These are phyloP conservation scores for Cladosporium velox DNA, from an alignment of 2,329 filamentous ascomycete species.

Conservation along the genomic window DNA sequence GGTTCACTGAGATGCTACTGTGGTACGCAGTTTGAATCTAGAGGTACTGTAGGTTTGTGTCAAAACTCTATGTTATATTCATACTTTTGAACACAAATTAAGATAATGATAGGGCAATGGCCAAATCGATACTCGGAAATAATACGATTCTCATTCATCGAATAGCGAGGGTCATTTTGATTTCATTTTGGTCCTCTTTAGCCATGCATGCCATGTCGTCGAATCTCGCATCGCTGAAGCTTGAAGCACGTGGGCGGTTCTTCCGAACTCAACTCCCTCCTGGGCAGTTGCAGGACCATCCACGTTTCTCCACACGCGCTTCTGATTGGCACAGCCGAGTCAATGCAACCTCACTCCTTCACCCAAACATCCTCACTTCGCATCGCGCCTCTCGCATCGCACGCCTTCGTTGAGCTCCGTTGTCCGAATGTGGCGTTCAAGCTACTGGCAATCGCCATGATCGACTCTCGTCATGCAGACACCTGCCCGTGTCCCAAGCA, in stretches of 20 bases:
- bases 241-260: background rate
- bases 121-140: background rate
- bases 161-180: background rate
- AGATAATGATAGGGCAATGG: background rate
- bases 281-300: background rate
- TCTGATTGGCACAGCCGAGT: background rate
- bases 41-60: background rate
- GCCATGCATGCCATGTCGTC: background rate
- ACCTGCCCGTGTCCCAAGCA: background rate
- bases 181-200: background rate
- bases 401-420: background rate
- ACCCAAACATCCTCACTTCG: background rate
- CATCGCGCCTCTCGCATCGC: background rate
- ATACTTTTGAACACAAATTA: background rate
- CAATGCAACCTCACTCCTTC: slow-evolving; percentile 9
- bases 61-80: background rate
- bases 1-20: too few species aligned
- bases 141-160: background rate
- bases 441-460: background rate
- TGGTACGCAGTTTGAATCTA: too few species aligned
- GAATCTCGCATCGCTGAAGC: background rate
- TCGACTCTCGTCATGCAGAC: background rate
- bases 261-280: background rate
- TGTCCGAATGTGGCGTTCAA: slow-evolving; percentile 5
- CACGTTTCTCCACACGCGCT: background rate